Conservation (phyloP, 495 filamentous ascomycete genomes). For the Penicillium turbatum region DNA sequence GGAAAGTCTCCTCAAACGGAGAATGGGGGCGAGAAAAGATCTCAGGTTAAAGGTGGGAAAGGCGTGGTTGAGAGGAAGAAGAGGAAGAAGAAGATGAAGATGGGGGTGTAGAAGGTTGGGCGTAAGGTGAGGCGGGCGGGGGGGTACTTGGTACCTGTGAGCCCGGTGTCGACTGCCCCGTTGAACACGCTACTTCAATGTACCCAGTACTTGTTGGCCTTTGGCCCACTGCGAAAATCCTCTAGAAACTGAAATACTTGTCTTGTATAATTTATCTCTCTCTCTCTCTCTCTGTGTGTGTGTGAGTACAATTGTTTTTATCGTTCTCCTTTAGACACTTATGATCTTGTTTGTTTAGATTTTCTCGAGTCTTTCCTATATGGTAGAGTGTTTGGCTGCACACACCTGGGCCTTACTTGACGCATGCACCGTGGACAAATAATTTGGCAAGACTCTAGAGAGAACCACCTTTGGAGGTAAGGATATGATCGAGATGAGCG, state of each 20-base stretch:
- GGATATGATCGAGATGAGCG: neutral
- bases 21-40: slow-evolving; percentile 12
- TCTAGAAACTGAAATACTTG: neutral
- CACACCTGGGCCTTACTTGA: slow-evolving; percentile 22
- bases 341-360: slow-evolving; percentile 23
- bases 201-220: slow-evolving; percentile 16
- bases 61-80: slow-evolving; percentile 13
- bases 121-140: slow-evolving; percentile 16
- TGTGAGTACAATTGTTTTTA: neutral
- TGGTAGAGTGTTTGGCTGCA: slow-evolving; percentile 9
- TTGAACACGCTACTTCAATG: neutral
- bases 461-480: slow-evolving; percentile 1
- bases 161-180: neutral
- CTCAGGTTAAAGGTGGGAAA: slow-evolving; percentile 12
- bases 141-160: slow-evolving; percentile 15
- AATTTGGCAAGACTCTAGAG: neutral
- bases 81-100: slow-evolving; percentile 12
- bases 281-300: too few relatives aligned
- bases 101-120: slow-evolving; percentile 16
- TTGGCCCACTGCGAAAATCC: slow-evolving; percentile 15
- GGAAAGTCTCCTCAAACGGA: slow-evolving; percentile 15
- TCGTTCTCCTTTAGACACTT: neutral
- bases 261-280: too few relatives aligned
- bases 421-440: slow-evolving; percentile 16
- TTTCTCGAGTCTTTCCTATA: slow-evolving; percentile 22